Percentiles rank a stretch among this genome's conserved stretches.
Conservation (phyloP, 2,329 filamentous ascomycete genomes). For the Nothopassalora personata region DNA sequence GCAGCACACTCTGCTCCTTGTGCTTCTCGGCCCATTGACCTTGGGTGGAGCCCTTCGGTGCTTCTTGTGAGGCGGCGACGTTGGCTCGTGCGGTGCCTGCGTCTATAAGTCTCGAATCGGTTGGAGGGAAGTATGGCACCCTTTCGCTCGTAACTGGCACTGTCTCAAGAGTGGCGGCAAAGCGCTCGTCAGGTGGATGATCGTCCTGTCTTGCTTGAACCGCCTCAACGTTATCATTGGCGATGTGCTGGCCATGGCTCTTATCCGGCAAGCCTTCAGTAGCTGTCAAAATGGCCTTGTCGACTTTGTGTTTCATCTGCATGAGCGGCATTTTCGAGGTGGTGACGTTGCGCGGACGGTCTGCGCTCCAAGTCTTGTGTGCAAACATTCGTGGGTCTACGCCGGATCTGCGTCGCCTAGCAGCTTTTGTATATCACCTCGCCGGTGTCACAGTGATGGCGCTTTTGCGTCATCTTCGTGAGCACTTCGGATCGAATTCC, state of each 20-base stretch:
- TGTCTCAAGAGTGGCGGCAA: neutral
- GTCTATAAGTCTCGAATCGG: constrained; percentile 20
- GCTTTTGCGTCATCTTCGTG: neutral
- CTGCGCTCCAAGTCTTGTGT: neutral
- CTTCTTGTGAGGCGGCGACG: constrained; percentile 36
- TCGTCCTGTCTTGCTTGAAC: neutral
- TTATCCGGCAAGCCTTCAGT: neutral
- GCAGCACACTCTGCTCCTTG: constrained; percentile 42
- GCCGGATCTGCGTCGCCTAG: neutral
- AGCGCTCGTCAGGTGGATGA: neutral
- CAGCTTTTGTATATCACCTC: neutral
- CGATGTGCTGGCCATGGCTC: neutral
- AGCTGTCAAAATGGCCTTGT: neutral
- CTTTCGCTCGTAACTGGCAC: constrained; percentile 13
- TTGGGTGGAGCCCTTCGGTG: constrained; percentile 39
- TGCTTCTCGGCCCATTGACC: constrained; percentile 34
- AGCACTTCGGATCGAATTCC: neutral
- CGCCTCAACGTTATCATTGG: neutral
- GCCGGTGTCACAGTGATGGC: neutral
- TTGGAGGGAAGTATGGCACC: constrained; percentile 19
- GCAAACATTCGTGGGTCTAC: neutral
- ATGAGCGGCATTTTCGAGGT: neutral
- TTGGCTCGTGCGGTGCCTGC: constrained; percentile 40
- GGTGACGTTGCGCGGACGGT: neutral
- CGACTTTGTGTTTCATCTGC: neutral